Base-by-base conservation (phyloP, 495 filamentous ascomycete species). In the Daldinia concentrica region DNA sequence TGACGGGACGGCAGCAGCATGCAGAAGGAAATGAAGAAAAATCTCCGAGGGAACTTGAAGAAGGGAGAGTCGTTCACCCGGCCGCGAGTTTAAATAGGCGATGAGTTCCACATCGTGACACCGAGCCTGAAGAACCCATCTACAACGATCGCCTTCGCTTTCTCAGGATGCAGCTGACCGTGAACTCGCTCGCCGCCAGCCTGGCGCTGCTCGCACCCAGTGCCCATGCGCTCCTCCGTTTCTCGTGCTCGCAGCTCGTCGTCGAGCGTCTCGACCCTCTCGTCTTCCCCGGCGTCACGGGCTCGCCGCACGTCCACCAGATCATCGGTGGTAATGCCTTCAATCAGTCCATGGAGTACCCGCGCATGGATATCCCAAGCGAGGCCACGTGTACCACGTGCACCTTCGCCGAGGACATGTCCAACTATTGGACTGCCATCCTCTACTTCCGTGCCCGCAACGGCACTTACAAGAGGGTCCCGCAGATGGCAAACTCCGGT, bases 271-370 rank as follows among this genome's bases (percentile, higher is more conserved):
- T 80, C 4, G 79, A 80, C 54, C 79, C 79, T 3, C 67, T 83
- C 3, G 81, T 83, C 62, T 76, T 74, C 58, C 80, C 81, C 4
- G 80, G 81, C 36, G 17, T 77, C 1, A 63, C 56, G 3, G 79
- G 74, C 9, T 76, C 79, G 29, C 79, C 81, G 0, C 81, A 83
- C 77, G 74, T 83, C 24, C 81, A 83, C 52, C 81, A 83, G 68
- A 76, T 83, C 27, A 80, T 83, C 54, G 81, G 80, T 60, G 80
- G 83, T 60, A 79, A 79, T 43, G 66, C 76, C 50, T 78, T 79
- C 60, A 72, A 77, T 30, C 34, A 56, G 12, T 70, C 68, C 15
- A 79, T 79, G 78, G 66, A 77, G 9, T 76, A 76, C 17, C 57
- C 68, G 22, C 62, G 48, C 6, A 15, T 77, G 41, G 71, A 75